A percentile compares a stretch with the other conserved stretches of the same genome.
Evolutionary conservation across 78 protist genomes (phyloP).

Genomic region (Planoprotostelium fungivorum): DNA sequence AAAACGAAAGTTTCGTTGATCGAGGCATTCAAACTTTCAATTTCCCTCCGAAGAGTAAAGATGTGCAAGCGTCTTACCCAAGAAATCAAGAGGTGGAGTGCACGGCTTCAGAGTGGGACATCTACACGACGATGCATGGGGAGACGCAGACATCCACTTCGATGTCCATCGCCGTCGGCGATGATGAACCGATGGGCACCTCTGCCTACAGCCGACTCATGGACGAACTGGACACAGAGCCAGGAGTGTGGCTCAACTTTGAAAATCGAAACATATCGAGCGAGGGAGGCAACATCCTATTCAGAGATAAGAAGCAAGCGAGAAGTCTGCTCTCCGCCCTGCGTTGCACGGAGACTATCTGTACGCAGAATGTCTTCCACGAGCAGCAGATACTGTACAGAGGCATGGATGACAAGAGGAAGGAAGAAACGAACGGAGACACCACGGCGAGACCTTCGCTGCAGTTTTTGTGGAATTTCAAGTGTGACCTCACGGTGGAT

Average conservation of each 20-base stretch:
- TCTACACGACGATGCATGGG: background rate
- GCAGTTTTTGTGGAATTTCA: slow-evolving; percentile 5
- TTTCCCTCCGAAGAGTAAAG: background rate
- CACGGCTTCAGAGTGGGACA: slow-evolving; percentile 1
- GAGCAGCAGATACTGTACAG: background rate
- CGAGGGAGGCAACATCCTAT: background rate
- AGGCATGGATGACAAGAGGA: background rate
- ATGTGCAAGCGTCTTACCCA: background rate
- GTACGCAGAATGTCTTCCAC: slow-evolving; percentile 7
- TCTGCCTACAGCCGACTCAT: background rate
- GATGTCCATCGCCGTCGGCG: too few relatives aligned
- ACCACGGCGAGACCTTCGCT: background rate
- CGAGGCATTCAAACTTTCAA: background rate
- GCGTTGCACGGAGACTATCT: background rate
- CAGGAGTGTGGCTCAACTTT: background rate
- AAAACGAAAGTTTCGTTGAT: background rate
- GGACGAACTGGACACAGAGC: background rate
- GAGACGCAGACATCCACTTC: too few relatives aligned
- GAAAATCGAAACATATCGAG: background rate
- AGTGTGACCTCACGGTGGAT: slow-evolving; percentile 4
- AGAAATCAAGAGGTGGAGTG: background rate
- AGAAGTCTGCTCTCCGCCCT: background rate
- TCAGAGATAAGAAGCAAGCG: background rate
- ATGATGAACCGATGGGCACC: too few relatives aligned
- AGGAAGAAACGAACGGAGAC: background rate